These are phyloP conservation scores for Neoboletus brunneissimus DNA, from an alignment of 768 basidiomycete genomes.

Conservation along the genomic window DNA sequence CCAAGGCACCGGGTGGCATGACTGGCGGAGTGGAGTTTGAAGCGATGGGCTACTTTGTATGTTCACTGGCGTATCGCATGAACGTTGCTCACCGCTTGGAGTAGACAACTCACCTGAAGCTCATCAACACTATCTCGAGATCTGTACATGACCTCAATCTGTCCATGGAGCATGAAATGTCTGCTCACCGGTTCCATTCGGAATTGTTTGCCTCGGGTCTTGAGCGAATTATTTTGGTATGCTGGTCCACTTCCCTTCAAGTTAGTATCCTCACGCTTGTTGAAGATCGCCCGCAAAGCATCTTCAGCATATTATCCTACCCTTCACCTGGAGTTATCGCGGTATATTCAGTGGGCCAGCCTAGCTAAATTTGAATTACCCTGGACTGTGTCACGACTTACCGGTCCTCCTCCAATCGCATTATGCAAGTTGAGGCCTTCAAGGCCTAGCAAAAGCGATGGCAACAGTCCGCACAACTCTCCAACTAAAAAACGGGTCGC, in stretches of 20 bases:
- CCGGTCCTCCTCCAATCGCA: slow-evolving; percentile 72
- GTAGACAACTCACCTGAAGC: slow-evolving; percentile 84
- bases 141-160: slow-evolving; percentile 62
- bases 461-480: slow-evolving; percentile 19
- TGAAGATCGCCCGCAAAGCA: slow-evolving; percentile 89
- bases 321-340: slow-evolving; percentile 89
- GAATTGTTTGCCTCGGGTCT: slow-evolving; percentile 91
- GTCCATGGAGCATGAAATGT: slow-evolving; percentile 66
- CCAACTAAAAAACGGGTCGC: slow-evolving; percentile 25
- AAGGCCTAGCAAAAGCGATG: slow-evolving; percentile 12
- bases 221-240: slow-evolving; percentile 85
- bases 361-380: slow-evolving; percentile 75
- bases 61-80: slow-evolving; percentile 28
- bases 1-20: slow-evolving; percentile 94
- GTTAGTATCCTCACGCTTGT: not conserved
- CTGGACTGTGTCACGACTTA: slow-evolving; percentile 72
- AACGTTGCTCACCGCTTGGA: slow-evolving; percentile 7
- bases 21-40: slow-evolving; percentile 98
- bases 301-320: slow-evolving; percentile 93
- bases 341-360: slow-evolving; percentile 71
- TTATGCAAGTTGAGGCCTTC: slow-evolving; percentile 44
- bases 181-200: slow-evolving; percentile 77
- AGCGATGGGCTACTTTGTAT: slow-evolving; percentile 91
- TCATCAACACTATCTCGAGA: slow-evolving; percentile 78
- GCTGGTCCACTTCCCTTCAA: slow-evolving; percentile 19